Percentiles rank a stretch among this genome's conserved stretches.
phyloP scores from a whole-genome alignment of 176 grass and related monocot species.

The Saccharum officinarum region DNA sequence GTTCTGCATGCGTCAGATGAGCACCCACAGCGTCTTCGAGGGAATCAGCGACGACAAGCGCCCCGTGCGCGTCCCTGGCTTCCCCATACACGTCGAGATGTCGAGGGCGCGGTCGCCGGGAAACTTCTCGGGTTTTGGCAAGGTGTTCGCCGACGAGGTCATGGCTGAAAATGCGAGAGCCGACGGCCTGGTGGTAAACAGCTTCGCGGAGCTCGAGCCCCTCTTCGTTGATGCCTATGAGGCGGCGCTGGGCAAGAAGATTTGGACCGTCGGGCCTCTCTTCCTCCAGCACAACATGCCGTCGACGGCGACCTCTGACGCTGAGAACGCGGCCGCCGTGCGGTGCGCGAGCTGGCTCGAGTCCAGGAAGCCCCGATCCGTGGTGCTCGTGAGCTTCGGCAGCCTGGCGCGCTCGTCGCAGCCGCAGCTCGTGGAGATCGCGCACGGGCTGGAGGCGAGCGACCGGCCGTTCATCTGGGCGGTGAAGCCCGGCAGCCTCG shows the following conservation, averaged over 20 bases:
- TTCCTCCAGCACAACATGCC: slow-evolving; percentile 18
- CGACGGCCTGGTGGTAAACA: slow-evolving; percentile 40
- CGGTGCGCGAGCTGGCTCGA: slow-evolving; percentile 48
- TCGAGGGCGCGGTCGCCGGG: slow-evolving; percentile 10
- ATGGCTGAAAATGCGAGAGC: slow-evolving; percentile 26
- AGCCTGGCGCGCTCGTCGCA: slow-evolving; percentile 23
- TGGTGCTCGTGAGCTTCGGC: slow-evolving; percentile 63
- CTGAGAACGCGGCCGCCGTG: background rate
- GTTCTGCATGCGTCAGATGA: slow-evolving; percentile 38
- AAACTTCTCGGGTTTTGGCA: slow-evolving; percentile 19
- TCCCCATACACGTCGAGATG: slow-evolving; percentile 37
- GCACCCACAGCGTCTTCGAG: slow-evolving; percentile 11
- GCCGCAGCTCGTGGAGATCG: slow-evolving; percentile 52
- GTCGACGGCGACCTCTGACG: background rate
- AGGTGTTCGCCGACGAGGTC: slow-evolving; percentile 14
- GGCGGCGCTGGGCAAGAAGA: slow-evolving; percentile 32
- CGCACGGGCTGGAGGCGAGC: slow-evolving; percentile 45
- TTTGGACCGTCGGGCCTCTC: slow-evolving; percentile 52
- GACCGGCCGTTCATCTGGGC: slow-evolving; percentile 55
- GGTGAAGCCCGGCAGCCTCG: background rate
- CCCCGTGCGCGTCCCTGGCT: slow-evolving; percentile 27
- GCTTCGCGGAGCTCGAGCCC: slow-evolving; percentile 49
- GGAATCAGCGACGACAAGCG: slow-evolving; percentile 20
- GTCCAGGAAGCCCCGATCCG: slow-evolving; percentile 32
- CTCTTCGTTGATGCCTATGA: slow-evolving; percentile 38